A percentile compares a stretch with the other conserved stretches of the same genome.
Evolutionary conservation across 495 filamentous ascomycete genomes (phyloP).

Genomic region (Antarctomyces pellizariae): DNA sequence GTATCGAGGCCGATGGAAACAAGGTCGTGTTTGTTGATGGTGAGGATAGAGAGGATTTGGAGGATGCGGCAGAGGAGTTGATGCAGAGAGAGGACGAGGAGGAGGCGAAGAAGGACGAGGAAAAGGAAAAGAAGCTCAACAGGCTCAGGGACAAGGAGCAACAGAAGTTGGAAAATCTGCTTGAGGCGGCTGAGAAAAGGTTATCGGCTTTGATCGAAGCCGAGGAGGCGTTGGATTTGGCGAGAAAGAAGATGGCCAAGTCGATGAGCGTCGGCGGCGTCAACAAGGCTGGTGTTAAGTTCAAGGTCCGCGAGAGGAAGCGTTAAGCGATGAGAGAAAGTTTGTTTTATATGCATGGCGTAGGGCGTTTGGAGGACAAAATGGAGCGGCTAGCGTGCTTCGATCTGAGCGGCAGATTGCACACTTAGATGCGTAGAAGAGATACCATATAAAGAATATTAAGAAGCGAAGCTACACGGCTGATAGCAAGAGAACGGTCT

Average conservation of each 20-base stretch:
- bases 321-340: slow-evolving; percentile 23
- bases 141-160: slow-evolving; percentile 8
- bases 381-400: too few relatives aligned
- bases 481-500: too few relatives aligned
- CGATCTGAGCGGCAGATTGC: too few relatives aligned
- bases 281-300: slow-evolving; percentile 62
- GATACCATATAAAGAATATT: too few relatives aligned
- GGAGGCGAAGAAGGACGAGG: slow-evolving; percentile 10
- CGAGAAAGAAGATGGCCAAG: slow-evolving; percentile 62
- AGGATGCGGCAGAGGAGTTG: slow-evolving; percentile 5
- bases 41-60: slow-evolving; percentile 5
- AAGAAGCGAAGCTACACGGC: too few relatives aligned
- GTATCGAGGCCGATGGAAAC: slow-evolving; percentile 6
- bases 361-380: too few relatives aligned
- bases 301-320: slow-evolving; percentile 66
- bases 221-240: slow-evolving; percentile 54
- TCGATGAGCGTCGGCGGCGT: slow-evolving; percentile 43
- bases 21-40: slow-evolving; percentile 10
- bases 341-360: slow-evolving; percentile 3
- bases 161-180: slow-evolving; percentile 18
- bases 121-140: slow-evolving; percentile 9
- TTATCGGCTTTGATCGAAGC: slow-evolving; percentile 45
- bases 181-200: slow-evolving; percentile 43
- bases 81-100: slow-evolving; percentile 12
- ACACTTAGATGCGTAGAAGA: too few relatives aligned